These are phyloP conservation scores for Botrytis squamosa DNA, from an alignment of 2,329 filamentous ascomycete species.

Conservation along the genomic window DNA sequence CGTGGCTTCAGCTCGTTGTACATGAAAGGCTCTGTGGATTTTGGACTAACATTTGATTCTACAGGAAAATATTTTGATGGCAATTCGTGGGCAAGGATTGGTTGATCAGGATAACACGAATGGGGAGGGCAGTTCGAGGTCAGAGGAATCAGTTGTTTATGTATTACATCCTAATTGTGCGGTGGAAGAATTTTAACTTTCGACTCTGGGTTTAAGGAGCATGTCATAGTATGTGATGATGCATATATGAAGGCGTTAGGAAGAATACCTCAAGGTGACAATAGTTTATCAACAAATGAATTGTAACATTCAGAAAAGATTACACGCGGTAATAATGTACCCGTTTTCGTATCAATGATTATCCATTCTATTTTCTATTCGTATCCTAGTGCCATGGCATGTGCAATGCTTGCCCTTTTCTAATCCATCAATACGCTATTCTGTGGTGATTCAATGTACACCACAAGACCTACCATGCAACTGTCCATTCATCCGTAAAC, in stretches of 20 bases:
- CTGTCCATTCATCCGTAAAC: constrained; percentile 8
- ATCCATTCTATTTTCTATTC: background rate
- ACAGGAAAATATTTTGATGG: constrained; percentile 84
- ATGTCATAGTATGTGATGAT: constrained; percentile 3
- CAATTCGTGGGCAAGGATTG: constrained; percentile 64
- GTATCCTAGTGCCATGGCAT: no score
- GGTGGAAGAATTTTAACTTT: constrained; percentile 54
- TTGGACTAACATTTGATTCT: constrained; percentile 50
- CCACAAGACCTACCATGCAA: background rate
- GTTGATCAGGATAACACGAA: constrained; percentile 42
- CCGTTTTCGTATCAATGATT: background rate
- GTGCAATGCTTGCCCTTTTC: background rate
- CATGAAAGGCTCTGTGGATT: constrained; percentile 32
- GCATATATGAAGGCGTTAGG: constrained; percentile 10
- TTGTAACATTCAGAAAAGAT: background rate
- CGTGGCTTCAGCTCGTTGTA: constrained; percentile 37
- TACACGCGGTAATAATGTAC: no score
- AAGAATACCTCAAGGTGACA: background rate
- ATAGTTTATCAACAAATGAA: background rate
- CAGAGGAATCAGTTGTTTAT: constrained; percentile 63
- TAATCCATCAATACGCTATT: background rate
- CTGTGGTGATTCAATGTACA: background rate
- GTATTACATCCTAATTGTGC: constrained; percentile 93
- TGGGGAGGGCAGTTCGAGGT: constrained; percentile 46
- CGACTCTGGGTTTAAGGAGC: background rate